phyloP scores from a whole-genome alignment of 768 basidiomycete species.

The Saitozyma sp. region DNA sequence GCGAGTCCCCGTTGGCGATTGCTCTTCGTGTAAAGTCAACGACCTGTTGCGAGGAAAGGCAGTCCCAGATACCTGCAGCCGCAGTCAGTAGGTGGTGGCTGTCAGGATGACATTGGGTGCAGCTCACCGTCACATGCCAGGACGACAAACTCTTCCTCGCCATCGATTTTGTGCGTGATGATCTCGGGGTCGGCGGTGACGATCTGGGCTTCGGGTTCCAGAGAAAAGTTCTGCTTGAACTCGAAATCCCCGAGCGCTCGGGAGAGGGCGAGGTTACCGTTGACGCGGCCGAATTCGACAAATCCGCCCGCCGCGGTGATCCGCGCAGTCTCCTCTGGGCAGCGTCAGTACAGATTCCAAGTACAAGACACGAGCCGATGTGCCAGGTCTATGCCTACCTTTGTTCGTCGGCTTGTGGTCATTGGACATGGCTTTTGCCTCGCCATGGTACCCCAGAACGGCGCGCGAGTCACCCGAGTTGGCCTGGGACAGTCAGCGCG shows the following conservation, averaged over 20 bases:
- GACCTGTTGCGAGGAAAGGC: conserved; percentile 86
- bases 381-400: conserved; percentile 56
- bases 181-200: conserved; percentile 95
- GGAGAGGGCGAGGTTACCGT: conserved; percentile 93
- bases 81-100: neutral
- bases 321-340: conserved; percentile 74
- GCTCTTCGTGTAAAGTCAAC: conserved; percentile 82
- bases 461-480: conserved; percentile 97
- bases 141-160: conserved; percentile 95
- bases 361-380: conserved; percentile 4
- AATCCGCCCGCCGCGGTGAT: conserved; percentile 91
- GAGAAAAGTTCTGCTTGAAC: conserved; percentile 87
- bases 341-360: conserved; percentile 5
- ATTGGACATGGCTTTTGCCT: conserved; percentile 81
- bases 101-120: neutral
- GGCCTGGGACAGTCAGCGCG: conserved; percentile 61
- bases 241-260: conserved; percentile 97
- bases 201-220: conserved; percentile 84
- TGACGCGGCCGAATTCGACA: conserved; percentile 94
- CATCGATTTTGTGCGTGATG: conserved; percentile 72
- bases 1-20: conserved; percentile 72
- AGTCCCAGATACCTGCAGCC: conserved; percentile 94
- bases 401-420: conserved; percentile 95
- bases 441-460: conserved; percentile 79
- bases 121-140: conserved; percentile 87